These are phyloP conservation scores for Glycine tomentella DNA, from an alignment of 306 rosid species.

Conservation along the genomic window DNA sequence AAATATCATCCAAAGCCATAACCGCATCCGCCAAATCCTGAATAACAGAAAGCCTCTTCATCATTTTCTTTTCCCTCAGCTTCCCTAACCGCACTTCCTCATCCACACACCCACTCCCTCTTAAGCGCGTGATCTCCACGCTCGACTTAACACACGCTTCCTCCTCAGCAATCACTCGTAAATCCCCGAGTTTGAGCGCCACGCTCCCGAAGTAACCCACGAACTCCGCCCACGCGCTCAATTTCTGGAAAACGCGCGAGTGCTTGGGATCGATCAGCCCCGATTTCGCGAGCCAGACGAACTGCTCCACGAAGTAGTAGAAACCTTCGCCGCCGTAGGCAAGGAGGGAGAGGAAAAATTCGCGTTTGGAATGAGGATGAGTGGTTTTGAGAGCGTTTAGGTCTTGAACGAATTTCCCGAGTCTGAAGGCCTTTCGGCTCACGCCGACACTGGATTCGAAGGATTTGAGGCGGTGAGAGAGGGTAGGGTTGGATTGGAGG, in stretches of 20 bases:
- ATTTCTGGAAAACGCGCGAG: not conserved
- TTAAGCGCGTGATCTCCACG: constrained; percentile 44
- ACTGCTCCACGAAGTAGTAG: constrained; percentile 84
- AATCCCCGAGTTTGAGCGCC: constrained; percentile 67
- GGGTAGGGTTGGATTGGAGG: constrained; percentile 57
- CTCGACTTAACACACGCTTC: constrained; percentile 65
- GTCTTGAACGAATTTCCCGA: constrained; percentile 89
- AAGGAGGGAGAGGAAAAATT: constrained; percentile 47
- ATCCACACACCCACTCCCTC: constrained; percentile 45
- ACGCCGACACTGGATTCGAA: constrained; percentile 91
- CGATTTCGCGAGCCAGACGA: constrained; percentile 82
- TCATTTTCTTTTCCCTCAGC: constrained; percentile 64
- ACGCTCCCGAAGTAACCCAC: constrained; percentile 49
- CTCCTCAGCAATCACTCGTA: constrained; percentile 57
- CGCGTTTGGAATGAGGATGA: constrained; percentile 50
- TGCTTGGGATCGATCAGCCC: constrained; percentile 54
- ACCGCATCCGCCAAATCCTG: constrained; percentile 89
- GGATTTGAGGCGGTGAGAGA: constrained; percentile 66
- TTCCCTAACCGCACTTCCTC: constrained; percentile 58
- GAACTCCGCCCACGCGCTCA: constrained; percentile 49
- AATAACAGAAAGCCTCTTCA: constrained; percentile 78
- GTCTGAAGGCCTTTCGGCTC: constrained; percentile 89
- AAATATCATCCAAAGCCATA: constrained; percentile 80
- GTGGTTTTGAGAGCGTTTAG: constrained; percentile 69
- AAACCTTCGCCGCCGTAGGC: constrained; percentile 89